Conservation (phyloP, 2,329 filamentous ascomycete genomes). For the Lecanicillium sp. region DNA sequence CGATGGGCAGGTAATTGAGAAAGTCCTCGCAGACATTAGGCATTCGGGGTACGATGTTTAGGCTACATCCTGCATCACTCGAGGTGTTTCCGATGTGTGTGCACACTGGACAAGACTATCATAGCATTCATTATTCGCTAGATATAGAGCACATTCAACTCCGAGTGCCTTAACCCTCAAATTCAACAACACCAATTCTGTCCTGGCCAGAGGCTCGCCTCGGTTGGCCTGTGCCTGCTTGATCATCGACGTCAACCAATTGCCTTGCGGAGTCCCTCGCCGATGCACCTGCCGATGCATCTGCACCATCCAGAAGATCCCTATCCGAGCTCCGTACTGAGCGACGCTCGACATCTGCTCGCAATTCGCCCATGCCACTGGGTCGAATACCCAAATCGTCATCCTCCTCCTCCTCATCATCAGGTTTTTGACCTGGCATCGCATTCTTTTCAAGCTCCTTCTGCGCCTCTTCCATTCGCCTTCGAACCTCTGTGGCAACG, state of each 20-base stretch:
- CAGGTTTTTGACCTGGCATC: slow-evolving; percentile 52
- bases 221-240: not conserved
- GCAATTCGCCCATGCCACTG: slow-evolving; percentile 19
- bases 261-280: slow-evolving; percentile 18
- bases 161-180: slow-evolving; percentile 30
- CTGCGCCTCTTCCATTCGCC: slow-evolving; percentile 93
- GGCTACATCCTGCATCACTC: not conserved
- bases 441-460: slow-evolving; percentile 76
- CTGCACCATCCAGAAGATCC: slow-evolving; percentile 66
- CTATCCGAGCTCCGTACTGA: slow-evolving; percentile 60
- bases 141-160: too few relatives aligned
- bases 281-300: slow-evolving; percentile 55
- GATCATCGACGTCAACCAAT: not conserved
- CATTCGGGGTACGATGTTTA: slow-evolving; percentile 17
- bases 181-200: slow-evolving; percentile 32
- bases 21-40: slow-evolving; percentile 19
- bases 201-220: slow-evolving; percentile 14
- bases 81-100: too few relatives aligned
- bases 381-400: slow-evolving; percentile 36
- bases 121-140: too few relatives aligned
- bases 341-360: slow-evolving; percentile 48
- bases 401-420: slow-evolving; percentile 65
- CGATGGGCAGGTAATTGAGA: slow-evolving; percentile 18
- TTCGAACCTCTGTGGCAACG: slow-evolving; percentile 83
- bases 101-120: too few relatives aligned